A percentile compares a stretch with the other conserved stretches of the same genome.
These are phyloP conservation scores for Aspergillus carbonarius DNA, from an alignment of 2,329 filamentous ascomycete genomes.

Conservation along the genomic window DNA sequence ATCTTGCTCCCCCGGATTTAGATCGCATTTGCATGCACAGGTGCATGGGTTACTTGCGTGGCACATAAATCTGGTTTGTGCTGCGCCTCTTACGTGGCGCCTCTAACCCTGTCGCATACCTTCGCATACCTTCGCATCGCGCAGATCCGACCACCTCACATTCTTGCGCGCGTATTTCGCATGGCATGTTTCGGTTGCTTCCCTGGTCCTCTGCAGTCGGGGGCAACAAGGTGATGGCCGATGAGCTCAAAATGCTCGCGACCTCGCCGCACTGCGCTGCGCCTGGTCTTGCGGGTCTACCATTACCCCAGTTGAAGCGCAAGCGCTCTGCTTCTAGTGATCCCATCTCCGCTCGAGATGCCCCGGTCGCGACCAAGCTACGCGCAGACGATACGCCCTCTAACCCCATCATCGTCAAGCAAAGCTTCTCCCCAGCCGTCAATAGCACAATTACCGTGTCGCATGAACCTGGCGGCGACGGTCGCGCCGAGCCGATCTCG, in stretches of 20 bases:
- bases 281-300: slow-evolving; percentile 28
- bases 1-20: slow-evolving; percentile 17
- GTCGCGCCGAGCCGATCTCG: slow-evolving; percentile 6
- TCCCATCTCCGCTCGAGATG: slow-evolving; percentile 27
- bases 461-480: slow-evolving; percentile 13
- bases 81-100: slow-evolving; percentile 1
- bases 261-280: slow-evolving; percentile 35
- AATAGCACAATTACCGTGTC: slow-evolving; percentile 14
- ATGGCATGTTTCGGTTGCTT: slow-evolving; percentile 52
- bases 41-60: slow-evolving; percentile 16
- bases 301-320: slow-evolving; percentile 56
- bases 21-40: slow-evolving; percentile 25
- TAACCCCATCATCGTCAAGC: slow-evolving; percentile 5
- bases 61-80: slow-evolving; percentile 9
- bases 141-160: slow-evolving; percentile 9
- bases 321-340: slow-evolving; percentile 55
- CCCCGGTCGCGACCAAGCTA: slow-evolving; percentile 30
- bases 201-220: slow-evolving; percentile 48
- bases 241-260: slow-evolving; percentile 46
- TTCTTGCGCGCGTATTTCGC: slow-evolving; percentile 31
- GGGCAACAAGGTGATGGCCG: slow-evolving; percentile 46
- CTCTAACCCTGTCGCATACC: slow-evolving; percentile 11
- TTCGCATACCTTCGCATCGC: slow-evolving; percentile 12
- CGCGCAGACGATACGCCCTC: slow-evolving; percentile 31
- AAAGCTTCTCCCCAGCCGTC: slow-evolving; percentile 12